Conservation (phyloP, 371 early-diverging fungal species). For the Dichotomocladium elegans region DNA sequence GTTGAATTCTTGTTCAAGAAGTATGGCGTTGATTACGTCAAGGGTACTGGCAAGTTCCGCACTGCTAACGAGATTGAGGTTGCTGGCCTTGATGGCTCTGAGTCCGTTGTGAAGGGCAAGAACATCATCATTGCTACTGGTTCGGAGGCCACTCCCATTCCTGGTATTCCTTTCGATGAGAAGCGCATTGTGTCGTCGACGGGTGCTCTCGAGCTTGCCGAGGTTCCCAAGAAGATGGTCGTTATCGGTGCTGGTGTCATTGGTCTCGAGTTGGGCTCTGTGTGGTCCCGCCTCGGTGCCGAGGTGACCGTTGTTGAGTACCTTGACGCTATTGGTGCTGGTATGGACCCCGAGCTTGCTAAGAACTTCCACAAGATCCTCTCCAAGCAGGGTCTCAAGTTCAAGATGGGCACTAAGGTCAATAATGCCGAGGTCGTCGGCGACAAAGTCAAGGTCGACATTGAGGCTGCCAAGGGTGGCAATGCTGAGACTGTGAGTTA, state of each 20-base stretch:
- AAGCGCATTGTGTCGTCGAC: constrained; percentile 95
- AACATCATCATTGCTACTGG: constrained; percentile 98
- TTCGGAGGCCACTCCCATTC: constrained; percentile 91
- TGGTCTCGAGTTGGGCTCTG: constrained; percentile 97
- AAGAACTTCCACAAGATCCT: constrained; percentile 90
- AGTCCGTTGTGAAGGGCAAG: constrained; percentile 76
- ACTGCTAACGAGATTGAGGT: constrained; percentile 80
- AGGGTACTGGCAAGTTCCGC: constrained; percentile 87
- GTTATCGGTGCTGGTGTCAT: constrained; percentile 99
- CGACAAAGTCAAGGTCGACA: constrained; percentile 85
- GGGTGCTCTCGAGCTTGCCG: constrained; percentile 89
- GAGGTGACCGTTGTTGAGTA: constrained; percentile 97
- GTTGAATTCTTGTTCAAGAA: constrained; percentile 96
- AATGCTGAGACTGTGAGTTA: constrained; percentile 67
- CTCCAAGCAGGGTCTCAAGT: constrained; percentile 95
- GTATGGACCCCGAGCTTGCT: constrained; percentile 95
- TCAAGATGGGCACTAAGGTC: constrained; percentile 97
- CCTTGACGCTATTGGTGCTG: constrained; percentile 91
- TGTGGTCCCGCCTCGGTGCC: constrained; percentile 94
- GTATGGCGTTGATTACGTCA: constrained; percentile 92
- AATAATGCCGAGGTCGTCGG: constrained; percentile 76
- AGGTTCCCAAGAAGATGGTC: constrained; percentile 96
- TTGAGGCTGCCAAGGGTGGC: constrained; percentile 88
- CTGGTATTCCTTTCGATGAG: constrained; percentile 93
- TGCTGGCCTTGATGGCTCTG: constrained; percentile 73